Conservation (phyloP, 805 yeast species). For the Wickerhamomyces ciferrii region DNA sequence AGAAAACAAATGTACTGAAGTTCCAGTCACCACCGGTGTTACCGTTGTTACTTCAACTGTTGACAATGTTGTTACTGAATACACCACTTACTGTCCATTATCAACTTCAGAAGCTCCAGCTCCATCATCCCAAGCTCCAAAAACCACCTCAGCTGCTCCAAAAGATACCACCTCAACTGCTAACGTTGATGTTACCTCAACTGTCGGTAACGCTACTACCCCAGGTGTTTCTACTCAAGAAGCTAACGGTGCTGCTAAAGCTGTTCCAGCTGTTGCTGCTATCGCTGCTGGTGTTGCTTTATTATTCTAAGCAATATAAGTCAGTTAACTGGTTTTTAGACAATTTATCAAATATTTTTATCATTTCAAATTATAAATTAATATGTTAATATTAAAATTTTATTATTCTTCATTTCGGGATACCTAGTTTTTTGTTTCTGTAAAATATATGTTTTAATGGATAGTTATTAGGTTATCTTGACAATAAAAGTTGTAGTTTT, state of each 20-base stretch:
- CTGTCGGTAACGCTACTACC: conserved; percentile 15
- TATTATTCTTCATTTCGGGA: neutral
- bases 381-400: neutral
- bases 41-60: conserved; percentile 20
- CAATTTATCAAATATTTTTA: neutral
- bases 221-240: conserved; percentile 26
- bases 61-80: conserved; percentile 17
- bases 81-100: conserved; percentile 20
- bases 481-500: too few species aligned
- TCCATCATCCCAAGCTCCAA: conserved; percentile 4
- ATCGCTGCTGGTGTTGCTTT: conserved; percentile 45
- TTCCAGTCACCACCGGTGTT: conserved; percentile 22
- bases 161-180: conserved; percentile 7
- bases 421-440: neutral
- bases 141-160: conserved; percentile 8
- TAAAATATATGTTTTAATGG: conserved; percentile 1
- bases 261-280: conserved; percentile 43
- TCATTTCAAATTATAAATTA: neutral
- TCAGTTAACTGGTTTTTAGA: conserved; percentile 2
- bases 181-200: conserved; percentile 8
- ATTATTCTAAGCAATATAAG: conserved; percentile 31
- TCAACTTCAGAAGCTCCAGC: conserved; percentile 8
- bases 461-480: neutral
- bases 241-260: conserved; percentile 38
- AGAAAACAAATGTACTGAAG: conserved; percentile 15